These are phyloP conservation scores for Cladochytrium replicatum DNA, from an alignment of 192 early-diverging fungal species.

Conservation along the genomic window DNA sequence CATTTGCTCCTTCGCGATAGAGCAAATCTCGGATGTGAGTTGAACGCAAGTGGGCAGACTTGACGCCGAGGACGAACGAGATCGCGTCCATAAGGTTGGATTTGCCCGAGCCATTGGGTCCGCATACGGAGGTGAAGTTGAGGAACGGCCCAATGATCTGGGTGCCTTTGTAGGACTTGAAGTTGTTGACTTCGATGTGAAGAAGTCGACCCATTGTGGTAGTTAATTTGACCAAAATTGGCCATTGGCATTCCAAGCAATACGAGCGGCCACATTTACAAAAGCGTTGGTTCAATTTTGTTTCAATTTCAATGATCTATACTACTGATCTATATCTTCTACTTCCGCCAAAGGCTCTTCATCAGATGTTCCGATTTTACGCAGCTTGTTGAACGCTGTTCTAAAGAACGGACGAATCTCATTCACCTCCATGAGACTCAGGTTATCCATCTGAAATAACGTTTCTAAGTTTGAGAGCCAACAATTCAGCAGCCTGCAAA, in stretches of 20 bases:
- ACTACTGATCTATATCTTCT: too few relatives aligned
- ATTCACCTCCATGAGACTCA: constrained; percentile 80
- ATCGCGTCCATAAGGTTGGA: constrained; percentile 99
- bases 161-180: constrained; percentile 96
- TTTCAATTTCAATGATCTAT: too few relatives aligned
- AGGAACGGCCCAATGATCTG: constrained; percentile 91
- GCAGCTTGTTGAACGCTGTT: constrained; percentile 63
- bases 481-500: constrained; percentile 22
- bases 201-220: constrained; percentile 64
- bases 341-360: too few relatives aligned
- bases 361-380: too few relatives aligned
- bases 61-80: constrained; percentile 93
- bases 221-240: too few relatives aligned
- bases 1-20: constrained; percentile 45
- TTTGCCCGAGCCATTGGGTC: constrained; percentile 97
- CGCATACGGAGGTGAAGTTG: constrained; percentile 91
- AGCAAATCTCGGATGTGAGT: constrained; percentile 82
- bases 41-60: constrained; percentile 84
- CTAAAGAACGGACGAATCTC: constrained; percentile 88
- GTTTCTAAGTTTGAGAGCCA: neutral
- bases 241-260: too few relatives aligned
- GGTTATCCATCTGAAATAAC: constrained; percentile 58
- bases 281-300: too few relatives aligned
- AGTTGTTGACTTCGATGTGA: constrained; percentile 89
- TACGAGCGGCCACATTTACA: too few relatives aligned